A percentile compares a stretch with the other conserved stretches of the same genome.
Conservation (phyloP, 2,329 filamentous ascomycete species). For the Alternaria arbusti region DNA sequence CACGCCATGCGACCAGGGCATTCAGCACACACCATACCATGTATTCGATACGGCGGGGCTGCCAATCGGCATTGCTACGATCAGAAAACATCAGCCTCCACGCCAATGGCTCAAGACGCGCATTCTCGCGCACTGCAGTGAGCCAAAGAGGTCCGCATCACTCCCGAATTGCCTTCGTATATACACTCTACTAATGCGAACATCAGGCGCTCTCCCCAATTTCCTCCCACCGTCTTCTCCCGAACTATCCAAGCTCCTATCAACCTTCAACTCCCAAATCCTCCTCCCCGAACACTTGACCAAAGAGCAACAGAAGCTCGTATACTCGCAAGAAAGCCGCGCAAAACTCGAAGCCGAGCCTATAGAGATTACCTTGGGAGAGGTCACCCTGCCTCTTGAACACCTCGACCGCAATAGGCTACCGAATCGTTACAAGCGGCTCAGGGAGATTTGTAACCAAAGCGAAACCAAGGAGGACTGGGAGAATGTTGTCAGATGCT, state of each 20-base stretch:
- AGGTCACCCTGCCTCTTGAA: conserved; percentile 44
- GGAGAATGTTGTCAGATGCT: conserved; percentile 43
- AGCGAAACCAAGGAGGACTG: conserved; percentile 39
- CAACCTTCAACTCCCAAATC: conserved; percentile 51
- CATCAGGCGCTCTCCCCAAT: conserved; percentile 46
- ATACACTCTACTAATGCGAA: conserved; percentile 5
- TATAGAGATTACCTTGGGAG: conserved; percentile 51
- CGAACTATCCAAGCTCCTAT: conserved; percentile 51
- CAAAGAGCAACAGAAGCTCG: conserved; percentile 49
- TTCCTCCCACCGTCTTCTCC: conserved; percentile 52
- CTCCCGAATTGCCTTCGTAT: neutral
- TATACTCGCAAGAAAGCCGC: conserved; percentile 51
- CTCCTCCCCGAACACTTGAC: conserved; percentile 54
- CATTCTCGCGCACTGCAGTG: conserved; percentile 36
- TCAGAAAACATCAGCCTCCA: conserved; percentile 14
- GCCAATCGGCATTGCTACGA: conserved; percentile 30
- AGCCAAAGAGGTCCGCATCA: conserved; percentile 31
- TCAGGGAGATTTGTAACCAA: conserved; percentile 25
- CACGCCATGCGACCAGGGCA: neutral
- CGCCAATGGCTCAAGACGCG: conserved; percentile 33
- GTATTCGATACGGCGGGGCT: conserved; percentile 40
- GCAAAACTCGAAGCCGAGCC: conserved; percentile 52
- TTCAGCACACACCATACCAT: conserved; percentile 26
- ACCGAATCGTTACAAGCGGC: conserved; percentile 18
- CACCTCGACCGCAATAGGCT: conserved; percentile 34